Evolutionary conservation across 1,139 yeast species (phyloP).

Genomic region (Taiozyma sp.): DNA sequence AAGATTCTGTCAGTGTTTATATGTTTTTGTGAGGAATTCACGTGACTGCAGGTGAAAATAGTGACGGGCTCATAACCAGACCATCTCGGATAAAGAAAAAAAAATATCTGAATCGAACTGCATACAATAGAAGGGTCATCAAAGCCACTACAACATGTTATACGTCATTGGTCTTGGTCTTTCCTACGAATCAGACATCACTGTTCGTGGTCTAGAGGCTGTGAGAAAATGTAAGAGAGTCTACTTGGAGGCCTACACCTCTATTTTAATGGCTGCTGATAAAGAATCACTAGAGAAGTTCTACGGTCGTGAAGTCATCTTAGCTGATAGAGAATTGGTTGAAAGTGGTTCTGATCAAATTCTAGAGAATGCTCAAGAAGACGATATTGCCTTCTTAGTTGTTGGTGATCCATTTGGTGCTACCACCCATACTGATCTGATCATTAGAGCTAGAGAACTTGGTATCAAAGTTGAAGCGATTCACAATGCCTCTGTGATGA

Average conservation of each 20-base stretch:
- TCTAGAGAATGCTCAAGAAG: slow-evolving; percentile 65
- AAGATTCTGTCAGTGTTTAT: neutral
- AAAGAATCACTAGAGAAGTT: slow-evolving; percentile 61
- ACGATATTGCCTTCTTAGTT: slow-evolving; percentile 87
- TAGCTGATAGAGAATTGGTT: slow-evolving; percentile 93
- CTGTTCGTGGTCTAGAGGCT: slow-evolving; percentile 88
- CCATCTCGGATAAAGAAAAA: neutral
- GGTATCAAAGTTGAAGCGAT: slow-evolving; percentile 74
- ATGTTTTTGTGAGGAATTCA: too few species aligned
- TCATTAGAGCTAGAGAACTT: slow-evolving; percentile 82
- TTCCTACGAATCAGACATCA: slow-evolving; percentile 83
- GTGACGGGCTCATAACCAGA: too few species aligned
- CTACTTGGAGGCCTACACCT: slow-evolving; percentile 91
- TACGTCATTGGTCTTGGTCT: slow-evolving; percentile 90
- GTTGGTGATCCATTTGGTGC: slow-evolving; percentile 99
- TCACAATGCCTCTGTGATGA: slow-evolving; percentile 97
- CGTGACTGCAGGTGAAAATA: neutral
- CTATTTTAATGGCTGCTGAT: slow-evolving; percentile 91
- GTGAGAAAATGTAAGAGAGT: slow-evolving; percentile 82
- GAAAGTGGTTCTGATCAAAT: slow-evolving; percentile 85
- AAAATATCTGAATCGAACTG: neutral
- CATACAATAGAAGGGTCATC: neutral
- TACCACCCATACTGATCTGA: slow-evolving; percentile 93
- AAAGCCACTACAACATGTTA: slow-evolving; percentile 45
- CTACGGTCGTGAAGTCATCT: slow-evolving; percentile 77